Base-by-base conservation (phyloP, 495 filamentous ascomycete genomes). In the Amniculicola lignicola region DNA sequence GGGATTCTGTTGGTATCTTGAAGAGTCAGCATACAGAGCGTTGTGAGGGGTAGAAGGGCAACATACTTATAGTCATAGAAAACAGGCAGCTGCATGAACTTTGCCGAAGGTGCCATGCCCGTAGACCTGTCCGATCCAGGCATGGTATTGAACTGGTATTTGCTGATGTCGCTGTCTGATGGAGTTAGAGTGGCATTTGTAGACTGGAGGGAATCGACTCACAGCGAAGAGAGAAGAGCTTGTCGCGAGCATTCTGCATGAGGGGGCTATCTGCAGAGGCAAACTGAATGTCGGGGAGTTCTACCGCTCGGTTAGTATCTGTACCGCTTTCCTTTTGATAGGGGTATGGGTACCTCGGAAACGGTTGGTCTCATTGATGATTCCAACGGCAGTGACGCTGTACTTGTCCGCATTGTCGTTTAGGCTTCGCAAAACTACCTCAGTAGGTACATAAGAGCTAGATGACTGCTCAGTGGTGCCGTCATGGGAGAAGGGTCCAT, bases 91-190 rank as follows among this genome's bases (percentile, higher is more conserved):
- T 81, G 78, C 28, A 82, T 84, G 67, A 93, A 88, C 9, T 76
- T 77, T 0, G 92, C 87, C 0, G 93, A 88, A 14, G 89, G 89
- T 24, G 91, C 80, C 44, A 95, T 78, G 59, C 91, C 87, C 28
- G 80, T 79, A 46, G 82, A 76, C 23, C 62, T 35, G 9, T 53
- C 67, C 3, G 72, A 72, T 65, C 15, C 85, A 83, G 68, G 82
- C 83, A 73, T 77, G 54, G 86, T 78, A 49, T 84, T 71, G 29
- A 96, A 70, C 43, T 83, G 76, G 70, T 90, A 94, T n/a, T 83
- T 66, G 50, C 85, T 86, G 54, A 96, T 73, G 43, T 84, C 84
- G 1, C 78, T 72, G 51, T 84, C 84, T 87, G 56, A 31, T 35
- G n/a, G 54, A 5, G 19, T 60, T 18, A 54, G 57, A 1, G 14